These are phyloP conservation scores for Holtermannia corniformis DNA, from an alignment of 768 basidiomycete genomes.

Conservation along the genomic window DNA sequence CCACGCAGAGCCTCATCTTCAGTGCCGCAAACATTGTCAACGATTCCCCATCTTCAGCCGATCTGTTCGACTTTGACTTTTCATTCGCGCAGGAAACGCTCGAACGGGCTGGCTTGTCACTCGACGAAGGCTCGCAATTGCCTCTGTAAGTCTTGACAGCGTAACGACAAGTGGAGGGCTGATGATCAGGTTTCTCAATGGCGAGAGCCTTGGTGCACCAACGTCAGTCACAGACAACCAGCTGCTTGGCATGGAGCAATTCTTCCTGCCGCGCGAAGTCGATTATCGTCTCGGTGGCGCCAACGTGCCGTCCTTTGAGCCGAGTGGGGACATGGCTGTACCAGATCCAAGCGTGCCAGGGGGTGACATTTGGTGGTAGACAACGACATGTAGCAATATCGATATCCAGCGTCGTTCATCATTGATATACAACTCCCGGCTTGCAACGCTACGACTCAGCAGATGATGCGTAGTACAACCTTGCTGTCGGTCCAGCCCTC, in stretches of 20 bases:
- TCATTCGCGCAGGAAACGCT: constrained; percentile 36
- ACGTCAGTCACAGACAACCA: constrained; percentile 19
- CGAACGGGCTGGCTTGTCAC: constrained; percentile 28
- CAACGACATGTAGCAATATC: neutral
- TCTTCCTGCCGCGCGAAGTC: constrained; percentile 39
- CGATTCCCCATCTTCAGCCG: constrained; percentile 29
- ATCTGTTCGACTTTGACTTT: constrained; percentile 37
- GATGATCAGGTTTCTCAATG: constrained; percentile 34
- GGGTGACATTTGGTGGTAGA: neutral
- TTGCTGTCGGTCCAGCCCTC: neutral
- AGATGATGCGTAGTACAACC: neutral
- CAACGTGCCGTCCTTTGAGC: neutral
- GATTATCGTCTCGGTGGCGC: constrained; percentile 20
- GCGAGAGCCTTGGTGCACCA: constrained; percentile 32
- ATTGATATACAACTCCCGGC: no score
- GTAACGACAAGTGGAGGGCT: neutral
- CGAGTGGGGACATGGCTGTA: neutral
- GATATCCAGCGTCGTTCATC: no score
- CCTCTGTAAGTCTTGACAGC: constrained; percentile 29
- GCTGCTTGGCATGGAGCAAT: constrained; percentile 35
- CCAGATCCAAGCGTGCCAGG: neutral
- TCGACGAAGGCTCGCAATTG: constrained; percentile 32
- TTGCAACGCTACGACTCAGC: neutral
- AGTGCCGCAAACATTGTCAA: constrained; percentile 23
- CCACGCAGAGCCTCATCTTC: constrained; percentile 2